These are phyloP conservation scores for Populus simonii DNA, from an alignment of 345 rosid genomes.

Conservation along the genomic window DNA sequence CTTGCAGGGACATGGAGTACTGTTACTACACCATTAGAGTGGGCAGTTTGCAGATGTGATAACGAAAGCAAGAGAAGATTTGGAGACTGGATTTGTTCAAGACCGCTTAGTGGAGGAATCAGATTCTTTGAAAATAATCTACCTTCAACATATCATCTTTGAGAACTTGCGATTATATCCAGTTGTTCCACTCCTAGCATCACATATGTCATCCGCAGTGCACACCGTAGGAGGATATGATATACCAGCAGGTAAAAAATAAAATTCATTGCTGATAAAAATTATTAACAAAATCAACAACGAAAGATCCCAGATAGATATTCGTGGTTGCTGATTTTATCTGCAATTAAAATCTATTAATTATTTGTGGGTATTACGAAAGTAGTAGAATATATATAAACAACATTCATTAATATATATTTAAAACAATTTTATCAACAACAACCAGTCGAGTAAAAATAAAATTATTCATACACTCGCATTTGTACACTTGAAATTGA, in stretches of 20 bases:
- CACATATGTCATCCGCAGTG: conserved; percentile 9
- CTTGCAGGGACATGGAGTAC: conserved; percentile 6
- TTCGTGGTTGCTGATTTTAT: too few relatives aligned
- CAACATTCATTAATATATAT: too few relatives aligned
- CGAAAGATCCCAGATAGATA: too few relatives aligned
- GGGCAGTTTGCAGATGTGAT: conserved; percentile 7
- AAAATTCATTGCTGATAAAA: too few relatives aligned
- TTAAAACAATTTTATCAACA: too few relatives aligned
- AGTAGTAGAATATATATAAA: too few relatives aligned
- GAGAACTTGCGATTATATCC: conserved; percentile 17
- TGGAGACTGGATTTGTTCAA: conserved; percentile 11
- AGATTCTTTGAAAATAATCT: background rate
- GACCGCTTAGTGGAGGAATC: conserved; percentile 9
- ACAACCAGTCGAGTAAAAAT: too few relatives aligned
- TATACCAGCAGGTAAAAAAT: background rate
- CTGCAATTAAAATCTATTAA: too few relatives aligned
- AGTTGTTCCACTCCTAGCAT: conserved; percentile 5
- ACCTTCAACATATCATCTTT: conserved; percentile 8
- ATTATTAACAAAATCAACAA: too few relatives aligned
- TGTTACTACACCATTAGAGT: background rate
- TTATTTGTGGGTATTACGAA: too few relatives aligned
- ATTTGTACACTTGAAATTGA: too few relatives aligned
- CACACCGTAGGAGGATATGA: conserved; percentile 4
- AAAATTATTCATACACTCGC: too few relatives aligned
- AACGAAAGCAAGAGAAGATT: conserved; percentile 6